Percentiles rank a stretch among this genome's conserved stretches.
Evolutionary conservation across 148 eudicot species (phyloP).

Genomic region (Tetragonia tetragonoides): DNA sequence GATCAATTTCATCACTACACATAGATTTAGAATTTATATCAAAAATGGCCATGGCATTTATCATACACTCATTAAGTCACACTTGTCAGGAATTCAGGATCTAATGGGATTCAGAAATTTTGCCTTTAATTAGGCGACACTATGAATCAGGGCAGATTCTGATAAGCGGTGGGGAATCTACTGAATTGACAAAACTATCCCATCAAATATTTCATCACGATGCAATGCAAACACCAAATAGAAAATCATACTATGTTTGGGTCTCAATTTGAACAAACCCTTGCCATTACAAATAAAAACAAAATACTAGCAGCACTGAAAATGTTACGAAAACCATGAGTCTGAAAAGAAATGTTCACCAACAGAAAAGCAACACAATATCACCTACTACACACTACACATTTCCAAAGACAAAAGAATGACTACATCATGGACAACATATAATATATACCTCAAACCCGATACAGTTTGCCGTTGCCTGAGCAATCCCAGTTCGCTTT

Average conservation of each 20-base stretch:
- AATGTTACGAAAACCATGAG: not conserved
- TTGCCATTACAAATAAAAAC: not conserved
- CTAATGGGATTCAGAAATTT: not conserved
- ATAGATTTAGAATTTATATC: no score
- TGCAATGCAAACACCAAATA: not conserved
- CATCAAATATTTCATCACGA: not conserved
- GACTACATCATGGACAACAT: not conserved
- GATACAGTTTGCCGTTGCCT: slow-evolving; percentile 73
- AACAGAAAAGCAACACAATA: not conserved
- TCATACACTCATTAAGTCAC: no score
- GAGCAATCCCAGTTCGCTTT: slow-evolving; percentile 71
- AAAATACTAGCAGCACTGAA: not conserved
- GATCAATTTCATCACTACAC: no score
- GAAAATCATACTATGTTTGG: not conserved
- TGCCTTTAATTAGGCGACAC: not conserved
- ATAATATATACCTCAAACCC: slow-evolving; percentile 55
- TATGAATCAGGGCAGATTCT: not conserved
- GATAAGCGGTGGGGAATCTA: not conserved
- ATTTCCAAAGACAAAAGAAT: not conserved
- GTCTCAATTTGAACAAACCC: not conserved
- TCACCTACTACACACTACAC: not conserved
- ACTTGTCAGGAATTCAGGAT: no score
- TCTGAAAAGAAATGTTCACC: not conserved
- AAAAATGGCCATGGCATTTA: no score
- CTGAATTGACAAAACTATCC: not conserved